These are phyloP conservation scores for Metarhizium anisopliae DNA, from an alignment of 2,329 filamentous ascomycete species.

Conservation along the genomic window DNA sequence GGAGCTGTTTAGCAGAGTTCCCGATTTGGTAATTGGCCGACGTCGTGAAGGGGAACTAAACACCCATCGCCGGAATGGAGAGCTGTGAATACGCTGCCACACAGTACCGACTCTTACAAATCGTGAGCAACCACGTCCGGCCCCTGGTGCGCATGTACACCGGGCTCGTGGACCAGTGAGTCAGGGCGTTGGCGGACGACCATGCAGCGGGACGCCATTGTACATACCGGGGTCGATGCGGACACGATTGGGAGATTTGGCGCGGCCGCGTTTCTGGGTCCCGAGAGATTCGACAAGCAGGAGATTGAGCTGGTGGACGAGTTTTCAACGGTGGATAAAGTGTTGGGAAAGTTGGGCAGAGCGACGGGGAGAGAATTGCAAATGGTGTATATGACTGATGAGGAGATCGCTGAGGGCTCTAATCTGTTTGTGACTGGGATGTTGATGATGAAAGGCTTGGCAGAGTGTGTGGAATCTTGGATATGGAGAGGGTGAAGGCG, in stretches of 20 bases:
- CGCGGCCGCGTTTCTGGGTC: too few species aligned
- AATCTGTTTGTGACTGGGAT: slow-evolving; percentile 32
- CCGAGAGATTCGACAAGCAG: slow-evolving; percentile 17
- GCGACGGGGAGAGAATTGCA: slow-evolving; percentile 26
- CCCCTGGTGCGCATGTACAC: slow-evolving; percentile 32
- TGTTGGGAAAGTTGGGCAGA: slow-evolving; percentile 26
- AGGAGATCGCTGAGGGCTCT: slow-evolving; percentile 24
- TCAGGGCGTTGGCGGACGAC: too few species aligned
- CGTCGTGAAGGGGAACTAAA: background rate
- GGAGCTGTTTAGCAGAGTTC: background rate
- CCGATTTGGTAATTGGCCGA: background rate
- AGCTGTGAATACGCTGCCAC: slow-evolving; percentile 1
- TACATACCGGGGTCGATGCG: too few species aligned
- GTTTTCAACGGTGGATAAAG: slow-evolving; percentile 16
- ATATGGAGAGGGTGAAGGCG: slow-evolving; percentile 23
- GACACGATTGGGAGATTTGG: too few species aligned
- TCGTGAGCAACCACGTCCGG: slow-evolving; percentile 38
- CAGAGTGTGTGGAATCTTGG: slow-evolving; percentile 17
- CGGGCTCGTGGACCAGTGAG: slow-evolving; percentile 7
- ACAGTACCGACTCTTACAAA: too few species aligned
- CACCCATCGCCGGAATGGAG: background rate
- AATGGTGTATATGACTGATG: slow-evolving; percentile 28
- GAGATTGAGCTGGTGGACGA: slow-evolving; percentile 22
- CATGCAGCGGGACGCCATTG: too few species aligned
- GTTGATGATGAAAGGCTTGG: slow-evolving; percentile 22